Percentiles rank a stretch among this genome's conserved stretches.
Conservation (phyloP, 2,329 filamentous ascomycete genomes). For the Penicillium sumatraense region DNA sequence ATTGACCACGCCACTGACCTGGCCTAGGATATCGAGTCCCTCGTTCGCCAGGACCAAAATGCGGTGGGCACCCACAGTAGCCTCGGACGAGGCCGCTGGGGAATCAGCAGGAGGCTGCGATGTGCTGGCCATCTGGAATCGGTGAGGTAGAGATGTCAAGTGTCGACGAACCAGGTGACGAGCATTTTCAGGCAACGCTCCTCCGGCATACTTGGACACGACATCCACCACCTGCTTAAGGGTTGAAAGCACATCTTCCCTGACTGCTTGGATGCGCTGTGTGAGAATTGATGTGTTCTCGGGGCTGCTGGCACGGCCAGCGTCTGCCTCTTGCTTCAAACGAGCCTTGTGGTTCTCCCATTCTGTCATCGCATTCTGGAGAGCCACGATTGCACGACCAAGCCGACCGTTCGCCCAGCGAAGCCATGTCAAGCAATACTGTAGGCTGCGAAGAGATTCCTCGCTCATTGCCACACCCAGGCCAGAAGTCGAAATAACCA, state of each 20-base stretch:
- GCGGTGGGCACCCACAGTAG: constrained; percentile 67
- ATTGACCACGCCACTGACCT: constrained; percentile 85
- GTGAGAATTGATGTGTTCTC: constrained; percentile 30
- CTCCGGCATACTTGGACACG: constrained; percentile 89
- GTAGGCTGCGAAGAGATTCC: constrained; percentile 80
- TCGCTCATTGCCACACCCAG: constrained; percentile 90
- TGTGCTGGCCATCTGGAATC: constrained; percentile 75
- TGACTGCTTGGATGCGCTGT: constrained; percentile 68
- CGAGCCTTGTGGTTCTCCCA: constrained; percentile 66
- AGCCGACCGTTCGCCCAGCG: constrained; percentile 82
- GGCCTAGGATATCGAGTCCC: constrained; percentile 90
- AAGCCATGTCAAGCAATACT: constrained; percentile 81
- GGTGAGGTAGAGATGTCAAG: constrained; percentile 79
- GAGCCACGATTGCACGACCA: constrained; percentile 71
- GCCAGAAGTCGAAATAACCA: constrained; percentile 89
- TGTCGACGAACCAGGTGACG: constrained; percentile 80
- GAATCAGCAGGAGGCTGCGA: constrained; percentile 42
- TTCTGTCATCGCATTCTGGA: constrained; percentile 78
- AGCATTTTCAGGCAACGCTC: constrained; percentile 87
- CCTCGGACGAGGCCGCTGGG: constrained; percentile 45
- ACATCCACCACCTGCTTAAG: constrained; percentile 81
- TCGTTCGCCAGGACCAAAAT: constrained; percentile 87
- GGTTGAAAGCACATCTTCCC: constrained; percentile 74
- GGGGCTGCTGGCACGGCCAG: constrained; percentile 23
- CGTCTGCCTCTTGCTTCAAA: constrained; percentile 31